Evolutionary conservation across 139 green algal genomes (phyloP).

Genomic region (Bryopsis sp.): DNA sequence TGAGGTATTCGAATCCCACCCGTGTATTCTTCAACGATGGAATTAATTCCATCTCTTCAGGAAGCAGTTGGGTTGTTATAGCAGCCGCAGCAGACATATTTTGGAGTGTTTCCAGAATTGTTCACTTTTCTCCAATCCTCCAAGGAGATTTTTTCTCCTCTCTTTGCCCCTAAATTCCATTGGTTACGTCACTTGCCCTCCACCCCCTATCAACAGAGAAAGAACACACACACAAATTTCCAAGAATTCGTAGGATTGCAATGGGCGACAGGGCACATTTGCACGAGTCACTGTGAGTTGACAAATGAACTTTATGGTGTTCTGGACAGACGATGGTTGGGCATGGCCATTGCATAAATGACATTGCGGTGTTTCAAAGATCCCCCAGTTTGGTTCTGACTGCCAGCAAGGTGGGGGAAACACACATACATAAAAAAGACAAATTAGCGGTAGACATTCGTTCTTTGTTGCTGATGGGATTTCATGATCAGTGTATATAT

Average conservation of each 20-base stretch:
- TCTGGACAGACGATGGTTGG: constrained; percentile 37
- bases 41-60: too few relatives aligned
- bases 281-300: neutral
- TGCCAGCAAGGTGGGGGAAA: constrained; percentile 42
- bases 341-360: constrained; percentile 65
- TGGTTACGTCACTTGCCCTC: neutral
- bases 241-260: neutral
- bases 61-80: neutral
- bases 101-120: neutral
- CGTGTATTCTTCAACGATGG: constrained; percentile 6
- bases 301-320: neutral
- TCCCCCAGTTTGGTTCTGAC: constrained; percentile 47
- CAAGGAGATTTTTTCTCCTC: neutral
- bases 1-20: too few relatives aligned
- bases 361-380: constrained; percentile 53
- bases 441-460: too few relatives aligned
- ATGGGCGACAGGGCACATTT: neutral
- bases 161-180: neutral
- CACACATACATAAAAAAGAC: too few relatives aligned
- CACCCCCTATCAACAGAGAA: neutral
- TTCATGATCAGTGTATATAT: too few relatives aligned
- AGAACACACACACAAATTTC: neutral
- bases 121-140: neutral
- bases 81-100: neutral
- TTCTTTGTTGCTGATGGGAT: too few relatives aligned